Evolutionary conservation across 2,329 filamentous ascomycete species (phyloP), one percentile per base, ranked within the genome.

Genomic region (Juglanconis oblonga): DNA sequence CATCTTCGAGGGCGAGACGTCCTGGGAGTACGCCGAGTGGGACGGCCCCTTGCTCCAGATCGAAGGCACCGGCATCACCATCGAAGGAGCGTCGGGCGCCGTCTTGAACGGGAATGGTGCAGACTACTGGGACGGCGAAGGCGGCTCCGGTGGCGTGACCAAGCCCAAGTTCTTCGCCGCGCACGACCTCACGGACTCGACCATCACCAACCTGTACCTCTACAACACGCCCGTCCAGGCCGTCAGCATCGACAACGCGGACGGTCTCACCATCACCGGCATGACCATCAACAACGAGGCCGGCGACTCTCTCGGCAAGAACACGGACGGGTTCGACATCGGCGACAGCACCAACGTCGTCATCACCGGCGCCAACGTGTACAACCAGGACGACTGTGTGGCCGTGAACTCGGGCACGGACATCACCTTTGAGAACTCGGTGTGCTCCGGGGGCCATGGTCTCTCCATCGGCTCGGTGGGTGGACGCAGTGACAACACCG

Each of bases 1-100:
- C 65, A 82, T 82, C 66, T 89, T 89, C 72, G 72, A 84, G 62
- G 87, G 87, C 49, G 82, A 78, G 38, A 89, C 87, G 14, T 85
- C 82, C 59, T 90, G 87, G 67, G 86, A 78, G 29, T 89, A 88
- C 74, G 77, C 84, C 65, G 82, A 87, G 67, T 90, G 87, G 87
- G 70, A 71, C 2, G 87, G 87, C 0, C 87, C 87, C 52, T 75
- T 90, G 11, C 79, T 90, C 67, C 78, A 79, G 36, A 77, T 89
- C 63, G 81, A 81, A 1, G 87, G 87, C 45, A 81, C 72, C 31
- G 73, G 76, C 63, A 78, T 87, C 65, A 78, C 76, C 38, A 76
- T 88, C 47, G 75, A 76, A 11, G 82, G 81, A 50, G 79, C 79
- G 14, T 67, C 73, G 2, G 86, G 81, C 13, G 76, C 76, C 62